Evolutionary conservation across 176 grass and related monocot genomes (phyloP).

Genomic region (Oryza officinalis): DNA sequence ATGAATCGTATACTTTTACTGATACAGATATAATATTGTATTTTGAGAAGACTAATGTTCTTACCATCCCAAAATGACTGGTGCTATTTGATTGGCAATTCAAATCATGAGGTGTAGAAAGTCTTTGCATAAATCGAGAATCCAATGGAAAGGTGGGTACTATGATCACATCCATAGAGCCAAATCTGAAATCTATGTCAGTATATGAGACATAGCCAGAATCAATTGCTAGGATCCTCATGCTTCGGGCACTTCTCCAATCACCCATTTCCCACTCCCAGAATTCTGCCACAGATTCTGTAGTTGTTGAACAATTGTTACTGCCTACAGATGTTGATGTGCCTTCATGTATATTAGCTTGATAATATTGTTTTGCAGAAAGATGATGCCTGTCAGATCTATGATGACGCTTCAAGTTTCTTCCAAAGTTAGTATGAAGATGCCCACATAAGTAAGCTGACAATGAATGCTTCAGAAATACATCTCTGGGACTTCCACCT

Average conservation of each 20-base stretch:
- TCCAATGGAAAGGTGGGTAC: conserved; percentile 60
- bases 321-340: background rate
- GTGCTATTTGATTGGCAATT: conserved; percentile 28
- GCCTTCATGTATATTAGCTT: conserved; percentile 43
- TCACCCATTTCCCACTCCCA: conserved; percentile 70
- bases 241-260: conserved; percentile 49
- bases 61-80: conserved; percentile 26
- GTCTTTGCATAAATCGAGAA: conserved; percentile 59
- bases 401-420: conserved; percentile 62
- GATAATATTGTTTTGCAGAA: conserved; percentile 39
- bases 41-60: conserved; percentile 52
- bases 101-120: conserved; percentile 36
- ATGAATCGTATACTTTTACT: conserved; percentile 44
- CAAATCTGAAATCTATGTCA: conserved; percentile 51
- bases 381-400: background rate
- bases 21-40: conserved; percentile 42
- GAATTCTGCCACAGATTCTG: conserved; percentile 35
- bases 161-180: conserved; percentile 49
- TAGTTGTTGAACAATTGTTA: conserved; percentile 30
- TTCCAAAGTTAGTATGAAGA: conserved; percentile 54
- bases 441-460: conserved; percentile 55
- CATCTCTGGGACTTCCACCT: conserved; percentile 42
- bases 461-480: conserved; percentile 58
- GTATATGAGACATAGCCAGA: conserved; percentile 53
- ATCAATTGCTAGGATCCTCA: conserved; percentile 54